phyloP scores from a whole-genome alignment of 202 grass and related monocot species.

The Musa balbisiana region DNA sequence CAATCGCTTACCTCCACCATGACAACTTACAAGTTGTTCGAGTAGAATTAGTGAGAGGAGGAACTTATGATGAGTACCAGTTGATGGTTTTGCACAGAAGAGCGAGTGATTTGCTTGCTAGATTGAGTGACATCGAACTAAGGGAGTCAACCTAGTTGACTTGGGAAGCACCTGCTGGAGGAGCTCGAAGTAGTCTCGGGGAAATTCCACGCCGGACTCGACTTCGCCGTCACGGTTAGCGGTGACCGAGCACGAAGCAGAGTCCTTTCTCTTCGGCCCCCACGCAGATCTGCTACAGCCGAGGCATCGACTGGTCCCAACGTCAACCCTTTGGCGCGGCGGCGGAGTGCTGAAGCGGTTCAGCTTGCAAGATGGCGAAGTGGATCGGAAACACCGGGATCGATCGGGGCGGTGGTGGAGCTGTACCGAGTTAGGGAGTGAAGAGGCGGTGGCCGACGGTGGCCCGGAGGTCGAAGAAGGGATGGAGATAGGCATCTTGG shows the following conservation, averaged over 20 bases:
- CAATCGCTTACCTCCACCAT: background rate
- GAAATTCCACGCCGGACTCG: slow-evolving; percentile 48
- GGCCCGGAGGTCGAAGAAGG: slow-evolving; percentile 27
- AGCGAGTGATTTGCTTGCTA: too few relatives aligned
- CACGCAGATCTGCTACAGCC: background rate
- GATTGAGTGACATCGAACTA: background rate
- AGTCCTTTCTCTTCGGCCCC: slow-evolving; percentile 22
- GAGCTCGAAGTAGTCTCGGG: slow-evolving; percentile 67
- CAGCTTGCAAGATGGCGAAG: too few relatives aligned
- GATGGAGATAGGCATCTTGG: slow-evolving; percentile 19
- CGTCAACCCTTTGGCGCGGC: too few relatives aligned
- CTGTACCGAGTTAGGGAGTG: slow-evolving; percentile 6
- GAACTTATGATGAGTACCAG: background rate
- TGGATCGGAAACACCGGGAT: too few relatives aligned
- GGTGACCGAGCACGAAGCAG: slow-evolving; percentile 33
- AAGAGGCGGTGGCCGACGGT: slow-evolving; percentile 21
- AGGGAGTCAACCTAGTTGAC: background rate
- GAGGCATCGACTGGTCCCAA: background rate
- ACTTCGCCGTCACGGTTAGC: slow-evolving; percentile 29
- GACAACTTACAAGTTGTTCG: background rate
- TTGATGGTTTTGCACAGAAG: background rate
- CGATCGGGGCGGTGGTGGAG: too few relatives aligned
- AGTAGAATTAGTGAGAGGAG: background rate
- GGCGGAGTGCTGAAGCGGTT: too few relatives aligned
- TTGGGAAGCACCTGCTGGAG: slow-evolving; percentile 54